Percentiles rank a stretch among this genome's conserved stretches.
These are phyloP conservation scores for Aspergillus felis DNA, from an alignment of 2,329 filamentous ascomycete species.

Conservation along the genomic window DNA sequence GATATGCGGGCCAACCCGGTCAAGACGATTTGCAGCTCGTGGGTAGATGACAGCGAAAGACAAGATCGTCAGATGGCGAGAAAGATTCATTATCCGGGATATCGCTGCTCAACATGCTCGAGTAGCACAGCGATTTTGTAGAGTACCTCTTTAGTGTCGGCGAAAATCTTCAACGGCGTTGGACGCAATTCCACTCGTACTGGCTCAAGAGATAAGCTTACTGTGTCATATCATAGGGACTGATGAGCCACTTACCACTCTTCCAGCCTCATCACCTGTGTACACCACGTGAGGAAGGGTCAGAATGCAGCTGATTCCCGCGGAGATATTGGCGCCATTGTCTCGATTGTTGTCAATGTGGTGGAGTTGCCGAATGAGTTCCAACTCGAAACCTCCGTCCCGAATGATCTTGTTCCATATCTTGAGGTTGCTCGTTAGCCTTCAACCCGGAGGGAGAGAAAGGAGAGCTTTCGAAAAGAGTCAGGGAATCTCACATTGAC, in stretches of 20 bases:
- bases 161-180: conserved; percentile 37
- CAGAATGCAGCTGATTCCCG: conserved; percentile 79
- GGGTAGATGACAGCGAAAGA: background rate
- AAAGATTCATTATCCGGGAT: too few relatives aligned
- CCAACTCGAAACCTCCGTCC: conserved; percentile 68
- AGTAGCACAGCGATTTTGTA: background rate
- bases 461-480: conserved; percentile 6
- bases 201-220: conserved; percentile 18
- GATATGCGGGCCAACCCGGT: background rate
- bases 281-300: conserved; percentile 82
- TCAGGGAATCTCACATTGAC: conserved; percentile 58
- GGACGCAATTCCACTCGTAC: conserved; percentile 58
- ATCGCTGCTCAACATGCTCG: too few relatives aligned
- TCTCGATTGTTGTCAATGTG: conserved; percentile 68
- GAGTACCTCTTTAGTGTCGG: background rate
- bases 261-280: conserved; percentile 88
- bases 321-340: conserved; percentile 52
- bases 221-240: background rate
- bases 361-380: conserved; percentile 76
- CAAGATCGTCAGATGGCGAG: too few relatives aligned
- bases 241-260: conserved; percentile 63
- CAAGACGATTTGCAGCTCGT: background rate
- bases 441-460: conserved; percentile 10
- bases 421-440: conserved; percentile 25
- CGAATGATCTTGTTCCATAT: conserved; percentile 57